Conservation (phyloP, 1,284 basidiomycete genomes). For the Grifola frondosa region DNA sequence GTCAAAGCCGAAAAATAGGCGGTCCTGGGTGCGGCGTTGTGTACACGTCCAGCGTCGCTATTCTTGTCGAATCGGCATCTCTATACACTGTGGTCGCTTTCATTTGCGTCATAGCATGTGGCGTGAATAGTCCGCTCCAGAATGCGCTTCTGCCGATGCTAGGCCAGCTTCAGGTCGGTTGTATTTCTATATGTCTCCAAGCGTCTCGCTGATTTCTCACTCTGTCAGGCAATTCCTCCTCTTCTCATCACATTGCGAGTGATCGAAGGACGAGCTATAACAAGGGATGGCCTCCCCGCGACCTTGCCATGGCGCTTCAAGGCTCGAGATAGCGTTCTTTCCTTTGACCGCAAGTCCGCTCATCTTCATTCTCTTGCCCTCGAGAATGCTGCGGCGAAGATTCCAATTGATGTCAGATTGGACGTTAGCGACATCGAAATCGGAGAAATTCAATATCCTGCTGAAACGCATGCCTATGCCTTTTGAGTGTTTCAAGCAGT, state of each 20-base stretch:
- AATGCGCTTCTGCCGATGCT: slow-evolving; percentile 36
- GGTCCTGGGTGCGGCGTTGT: background rate
- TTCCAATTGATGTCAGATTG: too few relatives aligned
- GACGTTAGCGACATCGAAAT: too few relatives aligned
- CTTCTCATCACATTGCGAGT: slow-evolving; percentile 39
- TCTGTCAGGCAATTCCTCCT: slow-evolving; percentile 29
- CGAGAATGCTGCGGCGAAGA: too few relatives aligned
- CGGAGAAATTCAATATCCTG: too few relatives aligned
- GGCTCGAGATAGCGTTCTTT: too few relatives aligned
- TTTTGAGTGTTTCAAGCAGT: too few relatives aligned
- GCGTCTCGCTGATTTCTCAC: background rate
- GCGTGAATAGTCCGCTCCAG: slow-evolving; percentile 29
- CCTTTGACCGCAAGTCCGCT: too few relatives aligned
- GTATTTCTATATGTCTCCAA: background rate
- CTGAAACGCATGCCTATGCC: too few relatives aligned
- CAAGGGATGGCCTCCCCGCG: slow-evolving; percentile 23
- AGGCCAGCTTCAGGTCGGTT: slow-evolving; percentile 37
- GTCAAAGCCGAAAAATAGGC: background rate
- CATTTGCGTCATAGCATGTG: slow-evolving; percentile 32
- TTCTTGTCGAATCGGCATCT: slow-evolving; percentile 32
- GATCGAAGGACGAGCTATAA: slow-evolving; percentile 40
- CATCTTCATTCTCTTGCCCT: too few relatives aligned
- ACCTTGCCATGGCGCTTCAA: background rate
- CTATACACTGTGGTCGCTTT: slow-evolving; percentile 30
- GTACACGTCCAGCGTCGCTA: slow-evolving; percentile 23